phyloP scores from a whole-genome alignment of 2,329 filamentous ascomycete genomes.

The Aureobasidium lini region DNA sequence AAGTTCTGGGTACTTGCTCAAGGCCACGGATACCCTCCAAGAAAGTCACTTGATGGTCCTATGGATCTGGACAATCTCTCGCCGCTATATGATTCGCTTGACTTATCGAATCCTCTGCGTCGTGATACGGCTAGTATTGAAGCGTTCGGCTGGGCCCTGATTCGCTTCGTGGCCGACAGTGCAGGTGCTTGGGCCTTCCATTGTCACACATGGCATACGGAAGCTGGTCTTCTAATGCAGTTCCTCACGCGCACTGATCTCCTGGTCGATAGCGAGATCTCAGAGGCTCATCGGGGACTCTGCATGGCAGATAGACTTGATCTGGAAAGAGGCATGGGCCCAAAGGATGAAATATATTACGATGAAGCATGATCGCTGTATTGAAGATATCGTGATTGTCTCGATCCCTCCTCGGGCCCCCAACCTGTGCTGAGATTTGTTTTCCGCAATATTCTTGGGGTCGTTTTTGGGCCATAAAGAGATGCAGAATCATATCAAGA shows the following conservation, averaged over 20 bases:
- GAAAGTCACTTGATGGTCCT: constrained; percentile 18
- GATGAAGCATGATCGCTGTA: constrained; percentile 2
- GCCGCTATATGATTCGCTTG: constrained; percentile 28
- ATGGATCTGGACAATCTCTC: constrained; percentile 22
- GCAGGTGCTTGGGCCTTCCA: constrained; percentile 53
- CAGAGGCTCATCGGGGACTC: constrained; percentile 38
- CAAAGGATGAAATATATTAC: constrained; percentile 38
- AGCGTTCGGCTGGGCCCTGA: constrained; percentile 47
- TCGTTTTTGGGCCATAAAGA: too few relatives aligned
- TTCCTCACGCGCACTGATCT: constrained; percentile 44
- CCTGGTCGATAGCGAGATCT: constrained; percentile 37
- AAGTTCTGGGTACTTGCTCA: constrained; percentile 31
- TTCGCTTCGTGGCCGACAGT: constrained; percentile 51
- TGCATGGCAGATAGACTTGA: constrained; percentile 38
- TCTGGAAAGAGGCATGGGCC: constrained; percentile 42
- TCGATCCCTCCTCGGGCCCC: not conserved
- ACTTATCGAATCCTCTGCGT: constrained; percentile 37
- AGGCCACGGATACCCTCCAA: constrained; percentile 28
- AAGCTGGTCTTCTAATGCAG: constrained; percentile 54
- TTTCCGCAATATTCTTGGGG: not conserved
- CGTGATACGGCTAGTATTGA: constrained; percentile 48
- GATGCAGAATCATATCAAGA: too few relatives aligned
- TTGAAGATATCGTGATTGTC: not conserved
- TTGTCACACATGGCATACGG: constrained; percentile 54
- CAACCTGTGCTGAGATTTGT: not conserved